phyloP scores from a whole-genome alignment of 164 flowering plant species.

The Vitis rotundifolia region DNA sequence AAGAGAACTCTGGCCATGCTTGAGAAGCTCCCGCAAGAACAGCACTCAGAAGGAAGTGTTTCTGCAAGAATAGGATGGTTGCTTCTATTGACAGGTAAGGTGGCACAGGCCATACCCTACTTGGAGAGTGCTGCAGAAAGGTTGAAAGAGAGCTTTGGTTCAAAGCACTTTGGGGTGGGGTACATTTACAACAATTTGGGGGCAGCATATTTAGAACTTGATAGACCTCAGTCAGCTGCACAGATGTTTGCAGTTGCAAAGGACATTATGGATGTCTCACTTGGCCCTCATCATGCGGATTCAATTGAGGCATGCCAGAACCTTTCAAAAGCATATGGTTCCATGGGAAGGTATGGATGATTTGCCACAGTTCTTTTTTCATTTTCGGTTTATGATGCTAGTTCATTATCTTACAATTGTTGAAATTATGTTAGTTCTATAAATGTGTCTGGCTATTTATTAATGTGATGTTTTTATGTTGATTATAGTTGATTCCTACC shows the following conservation, averaged over 20 bases:
- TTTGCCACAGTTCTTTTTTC: background rate
- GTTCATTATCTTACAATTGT: background rate
- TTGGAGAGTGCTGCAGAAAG: slow-evolving; percentile 88
- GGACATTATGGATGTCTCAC: slow-evolving; percentile 87
- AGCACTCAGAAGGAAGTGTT: slow-evolving; percentile 75
- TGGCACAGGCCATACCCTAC: slow-evolving; percentile 73
- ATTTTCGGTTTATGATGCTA: background rate
- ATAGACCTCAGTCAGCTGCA: slow-evolving; percentile 86
- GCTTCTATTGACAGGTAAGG: slow-evolving; percentile 79
- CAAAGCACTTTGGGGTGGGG: slow-evolving; percentile 87
- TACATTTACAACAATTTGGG: slow-evolving; percentile 93
- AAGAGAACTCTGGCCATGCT: slow-evolving; percentile 64
- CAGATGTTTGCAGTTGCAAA: slow-evolving; percentile 91
- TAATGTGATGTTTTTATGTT: too few species aligned
- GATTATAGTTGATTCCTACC: background rate
- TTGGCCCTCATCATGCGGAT: slow-evolving; percentile 88
- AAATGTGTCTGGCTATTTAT: background rate
- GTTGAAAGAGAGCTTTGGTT: slow-evolving; percentile 82
- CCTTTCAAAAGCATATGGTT: slow-evolving; percentile 84
- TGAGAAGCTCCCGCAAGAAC: slow-evolving; percentile 83
- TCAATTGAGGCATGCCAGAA: slow-evolving; percentile 88
- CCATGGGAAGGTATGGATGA: slow-evolving; percentile 65
- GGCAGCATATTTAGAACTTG: slow-evolving; percentile 87
- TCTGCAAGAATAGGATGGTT: slow-evolving; percentile 88
- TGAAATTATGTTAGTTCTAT: background rate